These are phyloP conservation scores for Scleroderma citrinum DNA, from an alignment of 768 basidiomycete genomes.

Conservation along the genomic window DNA sequence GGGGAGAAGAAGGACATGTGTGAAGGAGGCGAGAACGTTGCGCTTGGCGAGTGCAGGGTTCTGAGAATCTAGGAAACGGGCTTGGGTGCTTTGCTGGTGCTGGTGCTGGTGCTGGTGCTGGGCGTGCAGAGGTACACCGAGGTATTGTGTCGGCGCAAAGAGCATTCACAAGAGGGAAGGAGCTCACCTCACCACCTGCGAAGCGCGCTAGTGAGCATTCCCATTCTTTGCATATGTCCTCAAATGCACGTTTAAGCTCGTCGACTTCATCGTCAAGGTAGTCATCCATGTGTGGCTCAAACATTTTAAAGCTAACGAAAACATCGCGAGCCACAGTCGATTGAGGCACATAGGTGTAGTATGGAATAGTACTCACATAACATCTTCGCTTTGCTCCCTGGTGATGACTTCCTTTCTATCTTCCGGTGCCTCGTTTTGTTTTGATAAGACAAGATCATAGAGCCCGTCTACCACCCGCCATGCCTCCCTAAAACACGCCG, in stretches of 20 bases:
- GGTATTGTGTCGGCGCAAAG: neutral
- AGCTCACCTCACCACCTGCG: conserved; percentile 33
- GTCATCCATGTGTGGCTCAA: conserved; percentile 95
- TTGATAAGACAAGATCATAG: conserved; percentile 39
- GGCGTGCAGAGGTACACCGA: too few species aligned
- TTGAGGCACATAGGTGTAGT: neutral
- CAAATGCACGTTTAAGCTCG: conserved; percentile 65
- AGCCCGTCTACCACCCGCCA: conserved; percentile 83
- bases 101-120: conserved; percentile 1
- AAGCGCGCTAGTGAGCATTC: conserved; percentile 42
- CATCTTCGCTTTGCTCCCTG: conserved; percentile 64
- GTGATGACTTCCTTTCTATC: conserved; percentile 38
- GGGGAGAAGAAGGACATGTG: conserved; percentile 81
- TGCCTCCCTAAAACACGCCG: conserved; percentile 84
- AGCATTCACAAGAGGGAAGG: conserved; percentile 1
- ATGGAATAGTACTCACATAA: conserved; percentile 51
- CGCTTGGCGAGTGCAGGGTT: conserved; percentile 92
- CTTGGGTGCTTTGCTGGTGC: conserved; percentile 8
- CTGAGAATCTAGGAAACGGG: conserved; percentile 74
- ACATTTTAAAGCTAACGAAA: conserved; percentile 76
- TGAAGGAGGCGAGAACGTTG: conserved; percentile 89
- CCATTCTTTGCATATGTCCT: conserved; percentile 75
- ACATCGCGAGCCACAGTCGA: neutral
- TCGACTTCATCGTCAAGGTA: conserved; percentile 95
- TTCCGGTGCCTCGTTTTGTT: conserved; percentile 7